A percentile compares a stretch with the other conserved stretches of the same genome.
These are phyloP conservation scores for Huntiella bhutanensis DNA, from an alignment of 2,329 filamentous ascomycete genomes.

Conservation along the genomic window DNA sequence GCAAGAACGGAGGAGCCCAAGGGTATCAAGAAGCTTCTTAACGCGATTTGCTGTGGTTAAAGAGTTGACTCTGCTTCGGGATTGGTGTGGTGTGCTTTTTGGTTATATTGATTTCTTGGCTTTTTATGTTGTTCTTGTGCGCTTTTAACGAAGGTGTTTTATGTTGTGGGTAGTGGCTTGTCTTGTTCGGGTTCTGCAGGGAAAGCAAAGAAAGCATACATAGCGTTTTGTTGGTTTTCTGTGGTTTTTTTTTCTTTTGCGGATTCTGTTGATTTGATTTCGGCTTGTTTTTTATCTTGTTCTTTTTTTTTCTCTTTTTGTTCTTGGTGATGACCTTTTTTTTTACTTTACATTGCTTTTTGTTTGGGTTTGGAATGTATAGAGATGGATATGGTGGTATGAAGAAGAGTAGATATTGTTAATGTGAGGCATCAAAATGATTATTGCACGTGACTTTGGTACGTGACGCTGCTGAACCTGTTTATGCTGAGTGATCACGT, in stretches of 20 bases:
- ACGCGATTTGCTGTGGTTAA: constrained; percentile 75
- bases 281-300: constrained; percentile 11
- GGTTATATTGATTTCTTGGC: not conserved
- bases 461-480: too few relatives aligned
- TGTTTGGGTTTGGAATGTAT: not conserved
- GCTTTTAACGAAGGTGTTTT: constrained; percentile 12
- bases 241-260: constrained; percentile 13
- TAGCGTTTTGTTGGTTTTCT: constrained; percentile 12
- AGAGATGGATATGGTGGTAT: not conserved
- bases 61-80: not conserved
- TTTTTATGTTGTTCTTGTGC: constrained; percentile 16
- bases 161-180: not conserved
- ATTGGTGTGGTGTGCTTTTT: not conserved
- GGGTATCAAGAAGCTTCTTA: constrained; percentile 83
- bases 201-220: constrained; percentile 2
- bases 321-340: not conserved
- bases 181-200: not conserved
- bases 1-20: constrained; percentile 27
- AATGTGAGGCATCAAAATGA: not conserved
- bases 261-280: constrained; percentile 2
- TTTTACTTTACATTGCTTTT: too few relatives aligned
- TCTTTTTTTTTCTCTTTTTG: constrained; percentile 13
- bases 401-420: not conserved
- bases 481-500: too few relatives aligned
- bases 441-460: too few relatives aligned